Conservation (phyloP, 306 rosid genomes). For the Sindora glabra region DNA sequence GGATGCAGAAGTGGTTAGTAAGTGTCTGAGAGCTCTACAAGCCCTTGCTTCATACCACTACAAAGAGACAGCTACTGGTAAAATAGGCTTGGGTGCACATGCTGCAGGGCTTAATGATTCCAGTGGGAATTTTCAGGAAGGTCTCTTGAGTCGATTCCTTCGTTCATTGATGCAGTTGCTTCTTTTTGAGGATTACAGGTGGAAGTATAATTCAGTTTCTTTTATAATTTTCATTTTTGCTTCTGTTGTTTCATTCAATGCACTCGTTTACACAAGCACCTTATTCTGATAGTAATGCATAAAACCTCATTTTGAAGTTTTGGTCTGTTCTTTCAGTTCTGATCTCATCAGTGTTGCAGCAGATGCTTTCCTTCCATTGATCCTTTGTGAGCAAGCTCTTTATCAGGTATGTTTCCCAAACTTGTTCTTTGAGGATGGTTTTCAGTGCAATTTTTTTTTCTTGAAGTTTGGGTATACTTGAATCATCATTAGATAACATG, state of each 20-base stretch:
- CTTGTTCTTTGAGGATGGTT: not conserved
- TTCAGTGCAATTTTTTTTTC: not conserved
- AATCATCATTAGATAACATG: not conserved
- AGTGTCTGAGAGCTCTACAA: conserved; percentile 80
- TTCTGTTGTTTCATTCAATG: too few relatives aligned
- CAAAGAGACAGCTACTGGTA: conserved; percentile 56
- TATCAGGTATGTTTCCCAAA: conserved; percentile 52
- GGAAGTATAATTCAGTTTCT: not conserved
- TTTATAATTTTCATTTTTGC: too few relatives aligned
- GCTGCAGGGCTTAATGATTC: conserved; percentile 44
- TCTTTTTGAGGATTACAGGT: conserved; percentile 93
- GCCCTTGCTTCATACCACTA: conserved; percentile 88
- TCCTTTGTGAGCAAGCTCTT: conserved; percentile 81
- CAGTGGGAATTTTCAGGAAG: conserved; percentile 63
- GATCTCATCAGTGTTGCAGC: conserved; percentile 88
- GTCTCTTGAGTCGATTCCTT: conserved; percentile 74
- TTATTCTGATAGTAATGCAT: not conserved
- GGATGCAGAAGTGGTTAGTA: conserved; percentile 77
- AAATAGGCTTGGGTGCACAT: conserved; percentile 66
- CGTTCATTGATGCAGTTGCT: conserved; percentile 78
- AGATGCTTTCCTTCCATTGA: conserved; percentile 87
- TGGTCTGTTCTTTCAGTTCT: conserved; percentile 44
- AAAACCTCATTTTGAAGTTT: not conserved
- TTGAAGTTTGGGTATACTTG: not conserved
- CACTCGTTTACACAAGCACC: too few relatives aligned